Evolutionary conservation across 2,329 filamentous ascomycete genomes (phyloP), one percentile per base, ranked within the genome.

Genomic region (Xenosphaeropsis pyriputrescens): DNA sequence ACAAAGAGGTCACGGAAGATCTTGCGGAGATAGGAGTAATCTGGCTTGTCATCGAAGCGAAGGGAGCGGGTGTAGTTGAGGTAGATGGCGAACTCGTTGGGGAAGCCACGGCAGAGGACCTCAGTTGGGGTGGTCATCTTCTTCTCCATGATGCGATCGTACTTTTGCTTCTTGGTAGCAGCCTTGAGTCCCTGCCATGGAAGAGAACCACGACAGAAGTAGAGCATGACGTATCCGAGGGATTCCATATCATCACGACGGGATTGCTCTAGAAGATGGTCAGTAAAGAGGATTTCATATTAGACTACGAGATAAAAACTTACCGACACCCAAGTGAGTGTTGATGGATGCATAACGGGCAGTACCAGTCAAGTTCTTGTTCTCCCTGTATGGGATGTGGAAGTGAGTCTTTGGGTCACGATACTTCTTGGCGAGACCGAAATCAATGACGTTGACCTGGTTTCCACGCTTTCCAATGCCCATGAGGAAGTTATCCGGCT

Each of bases 131-230:
- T 98, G 12, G 91, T 98, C 91, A 96, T 96, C 85, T 98, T 98
- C 80, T 98, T 98, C 74, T 98, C 91, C 89, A 96, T 96, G 67
- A 98, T 98, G 48, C 89, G 79, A 66, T 98, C 91, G 59, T 98
- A 96, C 71, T 98, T 98, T 70, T 96, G 89, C 79, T 95, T 95
- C 79, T 95, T 95, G 49, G 88, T 95, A 51, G 89, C 89, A 67
- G 89, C 89, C 76, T 95, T 95, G 39, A 95, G 72, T 40, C 91
- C 91, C 69, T 98, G 91, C 91, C 91, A 98, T 44, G 91, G 91
- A 41, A 98, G 85, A 47, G 88, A 95, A 46, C 91, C 91, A 63
- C 91, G 89, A 72, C 89, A 96, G 70, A 98, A 98, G 74, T 98
- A 98, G 46, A 98, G 82, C 88, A 98, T 96, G 56, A 98, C 91